Base-by-base conservation (phyloP, 177 flowering plant genomes). In the Vitis hybrid region DNA sequence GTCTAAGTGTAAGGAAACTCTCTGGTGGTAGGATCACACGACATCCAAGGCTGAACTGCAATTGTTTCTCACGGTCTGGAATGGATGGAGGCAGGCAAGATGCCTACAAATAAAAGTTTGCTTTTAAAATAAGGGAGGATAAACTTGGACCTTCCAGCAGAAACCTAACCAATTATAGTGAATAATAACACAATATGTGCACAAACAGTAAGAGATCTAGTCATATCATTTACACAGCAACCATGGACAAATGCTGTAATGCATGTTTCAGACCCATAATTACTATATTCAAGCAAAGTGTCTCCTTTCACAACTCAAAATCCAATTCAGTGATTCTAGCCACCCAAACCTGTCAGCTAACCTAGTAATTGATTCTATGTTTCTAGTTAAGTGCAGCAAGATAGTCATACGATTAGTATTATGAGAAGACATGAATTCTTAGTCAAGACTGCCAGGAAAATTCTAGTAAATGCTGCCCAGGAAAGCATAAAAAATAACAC, bases 21-120 rank as follows among this genome's bases (percentile, higher is more conserved):
- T 92, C 98, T 52, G 98, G 95, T 2, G 97, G 98, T 79, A 94
- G 79, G 72, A 88, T 87, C 76, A 87, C 91, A 66, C 63, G 85
- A 74, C 85, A 83, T 55, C 94, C 94, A 70, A 87, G 83, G 74
- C 85, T 84, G 75, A 94, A 94, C 70, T 83, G 87, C 70, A 90
- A 78, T 48, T 85, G 88, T 50, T 77, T 74, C 72, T 87, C 89
- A 67, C 74, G 73, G 55, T 87, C 87, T 40, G 79, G 80, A 74
- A 83, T 66, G 3, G 85, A 72, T 65, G 79, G 68, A 75, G 92
- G 91, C 46, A 92, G 78, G 82, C 88, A 89, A 19, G 97, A 84
- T n/a, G 74, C 80, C 98, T 94, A 69, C 70, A 84, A 65, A 54
- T 19, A 66, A 54, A 73, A 40, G 7, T 46, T 54, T 14, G 56